phyloP scores from a whole-genome alignment of 257 asterid species.

The Jacaranda mimosifolia region DNA sequence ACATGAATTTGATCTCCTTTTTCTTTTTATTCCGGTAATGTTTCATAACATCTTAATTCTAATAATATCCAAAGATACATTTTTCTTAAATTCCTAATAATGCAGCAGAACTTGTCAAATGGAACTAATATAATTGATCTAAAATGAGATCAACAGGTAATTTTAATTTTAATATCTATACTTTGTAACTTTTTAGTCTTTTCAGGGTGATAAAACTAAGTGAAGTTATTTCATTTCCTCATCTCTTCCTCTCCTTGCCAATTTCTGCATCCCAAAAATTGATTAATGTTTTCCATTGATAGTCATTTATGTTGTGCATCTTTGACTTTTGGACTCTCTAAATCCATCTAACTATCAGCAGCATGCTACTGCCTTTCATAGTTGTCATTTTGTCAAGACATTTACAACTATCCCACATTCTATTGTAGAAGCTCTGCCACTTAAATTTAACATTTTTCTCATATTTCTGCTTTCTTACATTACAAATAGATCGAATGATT shows the following conservation, averaged over 20 bases:
- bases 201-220: not conserved
- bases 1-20: not conserved
- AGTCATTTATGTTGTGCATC: not conserved
- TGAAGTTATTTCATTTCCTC: not conserved
- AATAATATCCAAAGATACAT: not conserved
- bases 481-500: not conserved
- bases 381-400: not conserved
- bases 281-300: not conserved
- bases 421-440: not conserved
- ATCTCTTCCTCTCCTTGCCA: not conserved
- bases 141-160: not conserved
- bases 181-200: not conserved
- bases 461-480: not conserved
- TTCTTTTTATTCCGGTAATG: not conserved
- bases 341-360: not conserved
- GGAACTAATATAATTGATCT: not conserved
- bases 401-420: not conserved
- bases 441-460: not conserved
- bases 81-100: not conserved
- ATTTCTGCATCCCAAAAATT: not conserved
- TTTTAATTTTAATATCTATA: not conserved
- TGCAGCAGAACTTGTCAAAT: not conserved
- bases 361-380: not conserved
- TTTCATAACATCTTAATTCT: not conserved
- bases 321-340: not conserved